These are phyloP conservation scores for Talaromyces sp. DNA, from an alignment of 2,329 filamentous ascomycete genomes.

Conservation along the genomic window DNA sequence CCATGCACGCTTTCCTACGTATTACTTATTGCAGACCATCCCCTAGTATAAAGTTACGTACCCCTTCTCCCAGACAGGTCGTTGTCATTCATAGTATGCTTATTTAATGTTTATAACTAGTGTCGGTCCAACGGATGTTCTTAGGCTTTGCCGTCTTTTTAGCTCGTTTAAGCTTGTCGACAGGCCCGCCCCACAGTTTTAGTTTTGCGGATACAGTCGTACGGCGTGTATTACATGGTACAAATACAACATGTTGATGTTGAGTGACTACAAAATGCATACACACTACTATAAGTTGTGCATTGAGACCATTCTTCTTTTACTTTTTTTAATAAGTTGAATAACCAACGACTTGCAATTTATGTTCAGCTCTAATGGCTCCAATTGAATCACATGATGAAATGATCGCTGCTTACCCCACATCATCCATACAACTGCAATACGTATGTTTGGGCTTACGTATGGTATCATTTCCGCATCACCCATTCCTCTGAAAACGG, in stretches of 20 bases:
- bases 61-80: not conserved
- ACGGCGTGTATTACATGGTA: not conserved
- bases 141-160: not conserved
- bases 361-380: not conserved
- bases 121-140: slow-evolving; percentile 3
- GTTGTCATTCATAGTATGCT: not conserved
- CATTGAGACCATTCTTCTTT: not conserved
- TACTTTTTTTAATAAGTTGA: not conserved
- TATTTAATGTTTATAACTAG: not conserved
- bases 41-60: not conserved
- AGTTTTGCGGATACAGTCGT: not conserved
- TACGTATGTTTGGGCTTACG: too few species aligned
- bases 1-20: not conserved
- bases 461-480: not conserved
- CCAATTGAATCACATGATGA: not conserved
- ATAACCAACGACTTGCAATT: too few species aligned
- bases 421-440: not conserved
- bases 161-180: not conserved
- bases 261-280: not conserved
- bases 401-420: slow-evolving; percentile 6
- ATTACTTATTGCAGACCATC: not conserved
- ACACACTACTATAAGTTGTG: not conserved
- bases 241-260: not conserved
- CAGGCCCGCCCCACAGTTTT: not conserved
- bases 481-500: not conserved